Evolutionary conservation across 768 basidiomycete genomes (phyloP), one percentile per base, ranked within the genome.

Genomic region (Mycena haematopus): DNA sequence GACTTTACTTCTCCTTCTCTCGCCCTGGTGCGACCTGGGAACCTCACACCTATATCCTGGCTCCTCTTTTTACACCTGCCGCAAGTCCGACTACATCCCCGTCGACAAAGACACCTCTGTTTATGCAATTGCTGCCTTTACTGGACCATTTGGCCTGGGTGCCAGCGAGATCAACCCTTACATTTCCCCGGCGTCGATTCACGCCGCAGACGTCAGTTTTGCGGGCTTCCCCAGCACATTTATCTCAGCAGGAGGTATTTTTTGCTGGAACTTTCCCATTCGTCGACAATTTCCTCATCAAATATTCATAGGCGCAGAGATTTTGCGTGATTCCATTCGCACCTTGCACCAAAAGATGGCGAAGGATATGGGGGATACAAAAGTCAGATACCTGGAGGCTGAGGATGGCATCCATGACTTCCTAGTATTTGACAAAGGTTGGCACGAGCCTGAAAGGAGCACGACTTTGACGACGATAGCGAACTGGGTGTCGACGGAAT

Each of bases 221-320:
- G 77, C 72, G 38, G 82, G 79, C 19, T 90, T 86, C 72, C 88
- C 89, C 2, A 75, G 80, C 22, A 88, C 87, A 0, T 87, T 87
- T 71, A 80, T 90, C 46, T 76, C 80, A 8, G 79, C 77, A 6
- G 88, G 88, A 17, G 84, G 82, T 6, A 36, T 13, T 36, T 36
- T 36, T 15, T 31, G 29, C 9, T 31, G 9, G 9, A 31, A 31
- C 4, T 31, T 31, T 31, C 6, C n/a, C n/a, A n/a, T n/a, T n/a
- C 29, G 9, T 31, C 29, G 9, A 4, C 29, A 31, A 9, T 31
- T 31, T 31, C 29, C 29, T 31, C 29, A 31, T 31, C 29, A 9
- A 36, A 36, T 36, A 13, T 36, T 36, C 36, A 14, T 15, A 36
- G 36, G 36, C 6, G 83, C 82, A 3, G 88, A 90, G 70, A 71